phyloP scores from a whole-genome alignment of 352 stramenopile genomes.

The Phytophthora sp. region DNA sequence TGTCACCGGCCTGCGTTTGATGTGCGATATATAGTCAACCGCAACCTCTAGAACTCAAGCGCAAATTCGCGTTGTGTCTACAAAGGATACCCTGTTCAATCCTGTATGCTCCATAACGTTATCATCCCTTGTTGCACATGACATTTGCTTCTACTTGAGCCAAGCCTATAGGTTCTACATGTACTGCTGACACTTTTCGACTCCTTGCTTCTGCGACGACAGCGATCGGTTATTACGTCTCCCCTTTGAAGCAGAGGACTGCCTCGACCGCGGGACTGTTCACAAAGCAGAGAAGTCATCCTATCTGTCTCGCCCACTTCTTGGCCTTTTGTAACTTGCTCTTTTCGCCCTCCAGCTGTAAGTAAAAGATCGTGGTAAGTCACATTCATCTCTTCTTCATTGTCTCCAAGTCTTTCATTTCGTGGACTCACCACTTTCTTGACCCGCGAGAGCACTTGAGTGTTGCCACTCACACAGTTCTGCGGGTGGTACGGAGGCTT shows the following conservation, averaged over 20 bases:
- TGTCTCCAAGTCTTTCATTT: not conserved
- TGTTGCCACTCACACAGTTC: slow-evolving; percentile 79
- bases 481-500: slow-evolving; percentile 83
- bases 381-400: too few species aligned
- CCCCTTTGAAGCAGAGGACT: slow-evolving; percentile 36
- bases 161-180: slow-evolving; percentile 14
- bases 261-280: slow-evolving; percentile 25
- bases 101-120: slow-evolving; percentile 9
- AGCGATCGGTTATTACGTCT: slow-evolving; percentile 27
- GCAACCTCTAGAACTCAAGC: not conserved
- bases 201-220: slow-evolving; percentile 13
- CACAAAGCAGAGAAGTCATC: slow-evolving; percentile 18
- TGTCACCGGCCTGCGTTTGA: too few species aligned
- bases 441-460: slow-evolving; percentile 74
- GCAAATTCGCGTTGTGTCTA: not conserved
- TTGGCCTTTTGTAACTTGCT: slow-evolving; percentile 74
- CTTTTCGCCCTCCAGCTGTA: slow-evolving; percentile 76
- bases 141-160: slow-evolving; percentile 21
- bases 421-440: slow-evolving; percentile 84
- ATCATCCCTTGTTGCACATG: slow-evolving; percentile 22
- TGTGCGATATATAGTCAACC: not conserved
- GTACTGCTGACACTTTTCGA: slow-evolving; percentile 9
- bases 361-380: too few species aligned
- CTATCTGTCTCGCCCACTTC: slow-evolving; percentile 33
- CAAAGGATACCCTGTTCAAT: slow-evolving; percentile 22